Base-by-base conservation (phyloP, 78 protist genomes). In the Dictyostelium purpureum region DNA sequence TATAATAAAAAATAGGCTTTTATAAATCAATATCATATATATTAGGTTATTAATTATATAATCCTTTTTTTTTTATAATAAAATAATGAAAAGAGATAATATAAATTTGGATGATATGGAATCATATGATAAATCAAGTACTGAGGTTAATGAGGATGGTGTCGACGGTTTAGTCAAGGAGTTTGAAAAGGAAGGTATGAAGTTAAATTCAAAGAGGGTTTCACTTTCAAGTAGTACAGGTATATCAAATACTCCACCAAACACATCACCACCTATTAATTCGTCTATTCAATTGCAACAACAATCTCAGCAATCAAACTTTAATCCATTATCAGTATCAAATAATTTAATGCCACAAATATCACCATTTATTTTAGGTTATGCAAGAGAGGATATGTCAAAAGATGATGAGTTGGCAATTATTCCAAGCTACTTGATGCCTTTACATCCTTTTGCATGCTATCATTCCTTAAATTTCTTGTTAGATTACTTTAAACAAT, bases 331-430 rank as follows among this genome's bases (percentile, higher is more conserved):
- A 69, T 21, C 76, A 69, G 19, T n/a, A 69, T 24, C 47, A 69
- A 35, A 69, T 40, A 35, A 21, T n/a, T 65, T 65, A 6, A 40
- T 43, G 7, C 92, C 80, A 28, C 92, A 85, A 74, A 56, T 51
- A 10, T 85, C 92, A 35, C 92, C 92, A 18, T 85, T 73, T n/a
- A 70, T 85, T 45, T 63, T 85, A 16, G 92, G 92, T 6, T 85
- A 85, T 61, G 92, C 92, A 26, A 6, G 76, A 40, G 92, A 85
- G 24, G 92, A 85, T n/a, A 85, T 85, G 92, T n/a, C 24, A 5
- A 33, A 56, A 24, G 52, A 40, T 37, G 92, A 85, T 61, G 92
- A 85, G 16, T 40, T 85, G 3, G 92, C 92, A 16, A n/a, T 73
- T 14, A 37, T 73, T 1, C 92, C 92, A 24, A 21, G 26, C 31